phyloP scores from a whole-genome alignment of 2,329 filamentous ascomycete species.

The Cadophora sp. region DNA sequence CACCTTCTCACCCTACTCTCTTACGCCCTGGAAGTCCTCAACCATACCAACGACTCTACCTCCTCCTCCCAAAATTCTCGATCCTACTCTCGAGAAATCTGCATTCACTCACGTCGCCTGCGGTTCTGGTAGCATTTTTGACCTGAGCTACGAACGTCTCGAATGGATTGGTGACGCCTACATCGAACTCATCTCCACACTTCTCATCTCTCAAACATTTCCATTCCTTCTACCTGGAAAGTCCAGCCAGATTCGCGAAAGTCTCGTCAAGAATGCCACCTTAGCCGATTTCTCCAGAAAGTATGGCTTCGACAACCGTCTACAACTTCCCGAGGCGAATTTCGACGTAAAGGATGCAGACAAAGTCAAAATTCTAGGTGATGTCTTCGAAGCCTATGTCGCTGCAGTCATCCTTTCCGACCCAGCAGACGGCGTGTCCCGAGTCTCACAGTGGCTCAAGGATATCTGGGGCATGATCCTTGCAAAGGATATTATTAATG shows the following conservation, averaged over 20 bases:
- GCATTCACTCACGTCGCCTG: slow-evolving; percentile 67
- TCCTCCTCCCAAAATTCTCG: slow-evolving; percentile 64
- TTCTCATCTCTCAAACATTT: slow-evolving; percentile 78
- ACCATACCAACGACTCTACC: slow-evolving; percentile 58
- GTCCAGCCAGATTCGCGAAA: slow-evolving; percentile 78
- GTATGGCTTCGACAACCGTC: slow-evolving; percentile 74
- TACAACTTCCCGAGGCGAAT: slow-evolving; percentile 52
- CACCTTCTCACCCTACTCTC: slow-evolving; percentile 34
- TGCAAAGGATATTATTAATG: slow-evolving; percentile 55
- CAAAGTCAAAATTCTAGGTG: slow-evolving; percentile 76
- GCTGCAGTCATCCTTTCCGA: slow-evolving; percentile 78
- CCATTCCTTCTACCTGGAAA: slow-evolving; percentile 68
- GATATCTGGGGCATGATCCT: slow-evolving; percentile 75
- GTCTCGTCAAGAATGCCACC: slow-evolving; percentile 81
- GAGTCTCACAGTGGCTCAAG: slow-evolving; percentile 74
- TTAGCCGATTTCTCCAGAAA: slow-evolving; percentile 71
- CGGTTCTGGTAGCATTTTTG: slow-evolving; percentile 30
- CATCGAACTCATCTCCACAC: slow-evolving; percentile 77
- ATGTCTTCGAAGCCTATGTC: slow-evolving; percentile 91
- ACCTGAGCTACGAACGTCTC: slow-evolving; percentile 73
- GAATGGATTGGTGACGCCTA: slow-evolving; percentile 92
- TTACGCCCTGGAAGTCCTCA: slow-evolving; percentile 57
- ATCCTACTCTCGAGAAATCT: slow-evolving; percentile 64
- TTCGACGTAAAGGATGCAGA: slow-evolving; percentile 44
- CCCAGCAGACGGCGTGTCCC: slow-evolving; percentile 63